phyloP scores from a whole-genome alignment of 768 basidiomycete genomes.

The Podaxis sp. region DNA sequence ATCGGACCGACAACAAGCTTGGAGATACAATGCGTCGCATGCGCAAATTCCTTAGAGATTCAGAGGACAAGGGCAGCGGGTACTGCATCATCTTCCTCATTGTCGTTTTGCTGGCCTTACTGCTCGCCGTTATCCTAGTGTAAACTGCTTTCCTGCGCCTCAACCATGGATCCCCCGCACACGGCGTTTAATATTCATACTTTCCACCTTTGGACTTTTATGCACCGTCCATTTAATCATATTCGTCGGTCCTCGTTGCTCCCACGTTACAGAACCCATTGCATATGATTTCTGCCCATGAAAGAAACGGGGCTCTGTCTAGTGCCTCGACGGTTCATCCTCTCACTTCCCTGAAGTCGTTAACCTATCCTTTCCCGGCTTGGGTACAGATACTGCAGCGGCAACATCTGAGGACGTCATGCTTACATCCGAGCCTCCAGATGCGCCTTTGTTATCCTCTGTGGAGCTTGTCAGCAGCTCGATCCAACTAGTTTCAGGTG shows the following conservation, averaged over 20 bases:
- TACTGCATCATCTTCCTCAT: slow-evolving; percentile 89
- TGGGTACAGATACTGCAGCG: slow-evolving; percentile 32
- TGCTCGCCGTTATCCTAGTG: slow-evolving; percentile 77
- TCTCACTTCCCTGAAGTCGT: not conserved
- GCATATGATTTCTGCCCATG: too few relatives aligned
- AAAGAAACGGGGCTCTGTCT: too few relatives aligned
- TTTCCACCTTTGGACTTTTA: not conserved
- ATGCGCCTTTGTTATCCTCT: slow-evolving; percentile 18
- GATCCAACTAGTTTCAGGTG: not conserved
- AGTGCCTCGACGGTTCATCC: too few relatives aligned
- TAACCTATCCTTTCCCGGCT: slow-evolving; percentile 22
- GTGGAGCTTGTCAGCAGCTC: slow-evolving; percentile 1
- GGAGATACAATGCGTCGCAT: slow-evolving; percentile 61
- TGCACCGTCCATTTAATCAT: not conserved
- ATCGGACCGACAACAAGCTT: slow-evolving; percentile 62
- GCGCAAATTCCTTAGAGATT: slow-evolving; percentile 78
- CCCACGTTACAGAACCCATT: not conserved
- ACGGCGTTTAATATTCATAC: not conserved
- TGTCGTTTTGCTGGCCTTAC: slow-evolving; percentile 68
- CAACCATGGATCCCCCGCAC: not conserved
- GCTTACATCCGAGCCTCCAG: slow-evolving; percentile 24
- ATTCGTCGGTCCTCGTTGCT: not conserved
- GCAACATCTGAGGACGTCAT: slow-evolving; percentile 37
- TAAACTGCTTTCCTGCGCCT: slow-evolving; percentile 23
- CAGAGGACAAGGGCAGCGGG: slow-evolving; percentile 86